phyloP scores from a whole-genome alignment of 805 yeast species.

The Zygosaccharomyces rouxii region DNA sequence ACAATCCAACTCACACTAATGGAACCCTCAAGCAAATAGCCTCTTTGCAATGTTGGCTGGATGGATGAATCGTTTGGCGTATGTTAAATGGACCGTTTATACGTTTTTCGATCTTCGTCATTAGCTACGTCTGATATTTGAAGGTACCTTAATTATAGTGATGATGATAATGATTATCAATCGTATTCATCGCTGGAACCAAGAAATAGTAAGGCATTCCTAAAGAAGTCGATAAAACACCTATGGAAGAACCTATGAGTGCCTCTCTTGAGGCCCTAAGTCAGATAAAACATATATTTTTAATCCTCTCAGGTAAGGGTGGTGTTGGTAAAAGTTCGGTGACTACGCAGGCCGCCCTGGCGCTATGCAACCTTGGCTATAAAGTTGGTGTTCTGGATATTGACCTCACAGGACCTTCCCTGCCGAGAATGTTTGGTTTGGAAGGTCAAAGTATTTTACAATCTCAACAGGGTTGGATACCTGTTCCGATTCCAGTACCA shows the following conservation, averaged over 20 bases:
- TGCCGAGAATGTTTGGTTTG: conserved; percentile 94
- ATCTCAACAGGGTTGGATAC: conserved; percentile 84
- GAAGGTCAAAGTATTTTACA: conserved; percentile 79
- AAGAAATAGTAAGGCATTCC: no score
- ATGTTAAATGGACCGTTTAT: background rate
- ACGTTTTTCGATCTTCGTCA: background rate
- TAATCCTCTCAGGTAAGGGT: conserved; percentile 90
- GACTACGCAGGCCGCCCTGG: conserved; percentile 88
- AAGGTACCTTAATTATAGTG: background rate
- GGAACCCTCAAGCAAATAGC: background rate
- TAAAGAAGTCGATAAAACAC: background rate
- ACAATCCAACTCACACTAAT: background rate
- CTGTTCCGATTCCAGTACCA: conserved; percentile 47
- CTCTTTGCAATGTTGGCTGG: background rate
- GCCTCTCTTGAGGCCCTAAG: conserved; percentile 36
- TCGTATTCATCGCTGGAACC: no score
- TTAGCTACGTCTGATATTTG: conserved; percentile 1
- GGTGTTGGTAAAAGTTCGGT: conserved; percentile 98
- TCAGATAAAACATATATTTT: conserved; percentile 67
- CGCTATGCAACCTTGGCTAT: conserved; percentile 62
- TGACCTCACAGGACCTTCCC: conserved; percentile 93
- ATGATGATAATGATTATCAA: background rate
- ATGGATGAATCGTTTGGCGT: background rate
- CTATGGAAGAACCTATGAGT: conserved; percentile 7
- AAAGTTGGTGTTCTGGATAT: conserved; percentile 94